Conservation (phyloP, 805 yeast species). For the Maudiozyma saulgeensis region DNA sequence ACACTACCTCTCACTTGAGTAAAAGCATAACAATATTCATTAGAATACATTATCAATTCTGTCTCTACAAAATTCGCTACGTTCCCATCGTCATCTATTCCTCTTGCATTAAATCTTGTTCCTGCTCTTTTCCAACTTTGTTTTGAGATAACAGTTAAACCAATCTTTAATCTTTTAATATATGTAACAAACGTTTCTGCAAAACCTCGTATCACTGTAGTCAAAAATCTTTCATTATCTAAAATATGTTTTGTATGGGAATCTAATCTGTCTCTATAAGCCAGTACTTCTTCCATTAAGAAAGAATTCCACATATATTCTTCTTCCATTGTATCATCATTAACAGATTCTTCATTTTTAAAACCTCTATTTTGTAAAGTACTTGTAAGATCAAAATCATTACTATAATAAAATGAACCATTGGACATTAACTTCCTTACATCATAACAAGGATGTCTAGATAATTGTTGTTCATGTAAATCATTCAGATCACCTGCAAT, state of each 20-base stretch:
- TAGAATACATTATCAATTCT: slow-evolving; percentile 60
- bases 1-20: slow-evolving; percentile 88
- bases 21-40: slow-evolving; percentile 55
- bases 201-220: slow-evolving; percentile 91
- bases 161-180: slow-evolving; percentile 31
- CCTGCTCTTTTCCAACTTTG: slow-evolving; percentile 97
- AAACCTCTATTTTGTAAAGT: slow-evolving; percentile 68
- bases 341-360: slow-evolving; percentile 31
- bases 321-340: slow-evolving; percentile 53
- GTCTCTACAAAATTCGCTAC: slow-evolving; percentile 96
- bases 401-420: slow-evolving; percentile 88
- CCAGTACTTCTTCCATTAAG: slow-evolving; percentile 72
- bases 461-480: slow-evolving; percentile 20
- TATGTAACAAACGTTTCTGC: slow-evolving; percentile 59
- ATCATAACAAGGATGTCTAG: slow-evolving; percentile 78
- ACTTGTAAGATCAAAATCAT: slow-evolving; percentile 88
- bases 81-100: slow-evolving; percentile 88
- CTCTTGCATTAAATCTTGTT: slow-evolving; percentile 86
- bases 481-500: slow-evolving; percentile 16
- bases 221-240: slow-evolving; percentile 71
- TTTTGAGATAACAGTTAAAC: slow-evolving; percentile 74
- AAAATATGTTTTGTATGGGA: slow-evolving; percentile 45
- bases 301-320: slow-evolving; percentile 96
- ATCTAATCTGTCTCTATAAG: slow-evolving; percentile 62
- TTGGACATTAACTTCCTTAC: slow-evolving; percentile 66